Evolutionary conservation across 2,329 filamentous ascomycete genomes (phyloP), one percentile per base, ranked within the genome.

Genomic region (Samsoniella hepiali): DNA sequence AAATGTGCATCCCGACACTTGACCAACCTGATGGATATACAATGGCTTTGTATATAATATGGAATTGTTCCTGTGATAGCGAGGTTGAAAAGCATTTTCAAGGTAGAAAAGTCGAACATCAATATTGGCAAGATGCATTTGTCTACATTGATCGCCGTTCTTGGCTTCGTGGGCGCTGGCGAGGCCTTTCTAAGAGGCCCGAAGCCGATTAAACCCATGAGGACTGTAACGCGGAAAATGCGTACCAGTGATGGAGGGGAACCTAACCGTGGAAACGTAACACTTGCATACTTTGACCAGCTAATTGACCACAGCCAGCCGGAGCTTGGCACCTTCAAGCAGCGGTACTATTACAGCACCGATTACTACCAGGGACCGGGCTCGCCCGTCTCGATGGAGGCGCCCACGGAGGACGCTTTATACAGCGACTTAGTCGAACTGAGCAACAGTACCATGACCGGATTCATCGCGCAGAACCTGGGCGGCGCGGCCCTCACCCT

Each of bases 341-440:
- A 92, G 58, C 84, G 91, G 10, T 96, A 93, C 78, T 95, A 88
- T 87, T 92, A 92, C 69, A 91, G 93, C 71, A 85, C 87, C 5
- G 83, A 82, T 45, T 83, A 89, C 77, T 95, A 93, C 77, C 81
- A 87, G 70, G 79, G 83, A 0, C 91, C 91, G 10, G 91, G 91
- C 0, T 91, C 91, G 0, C 88, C 95, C 31, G 88, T 95, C 65
- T 82, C 94, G 9, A 79, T 95, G 9, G 82, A 87, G 54, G 82
- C 83, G 8, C 70, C 78, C 74, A 90, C 90, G 34, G 91, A 95
- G 77, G 87, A 84, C 1, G 77, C 77, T 66, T 88, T 81, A 6
- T 75, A 72, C 11, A 83, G 72, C 32, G 82, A 88, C 29, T 76
- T 92, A 22, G 81, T 82, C 0, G 91, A 83, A 70, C 74, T 93